These are phyloP conservation scores for Vanderwaltozyma verrucispora DNA, from an alignment of 805 yeast genomes.

Conservation along the genomic window DNA sequence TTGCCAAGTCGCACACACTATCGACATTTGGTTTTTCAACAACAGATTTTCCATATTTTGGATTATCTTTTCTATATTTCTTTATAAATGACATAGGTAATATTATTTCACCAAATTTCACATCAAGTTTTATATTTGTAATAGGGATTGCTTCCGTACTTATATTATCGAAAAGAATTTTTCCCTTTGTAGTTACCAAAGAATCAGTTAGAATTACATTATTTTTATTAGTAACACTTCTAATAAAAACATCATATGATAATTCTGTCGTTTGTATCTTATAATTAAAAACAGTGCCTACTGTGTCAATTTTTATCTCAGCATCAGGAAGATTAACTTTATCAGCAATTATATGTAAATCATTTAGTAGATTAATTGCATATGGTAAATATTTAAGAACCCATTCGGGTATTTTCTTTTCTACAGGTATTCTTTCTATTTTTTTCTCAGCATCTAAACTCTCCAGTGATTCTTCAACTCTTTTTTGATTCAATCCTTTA, in stretches of 20 bases:
- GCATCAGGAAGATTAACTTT: not conserved
- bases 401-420: not conserved
- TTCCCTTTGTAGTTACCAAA: conserved; percentile 3
- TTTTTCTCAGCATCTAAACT: not conserved
- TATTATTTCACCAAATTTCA: conserved; percentile 15
- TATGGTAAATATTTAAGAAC: not conserved
- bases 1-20: conserved; percentile 1
- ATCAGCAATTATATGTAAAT: conserved; percentile 1
- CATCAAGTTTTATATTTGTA: conserved; percentile 8
- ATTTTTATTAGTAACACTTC: not conserved
- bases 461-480: not conserved
- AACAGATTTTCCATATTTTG: not conserved
- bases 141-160: conserved; percentile 4
- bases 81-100: conserved; percentile 11
- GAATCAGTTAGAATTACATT: conserved; percentile 5
- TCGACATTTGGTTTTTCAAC: not conserved
- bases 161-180: conserved; percentile 1
- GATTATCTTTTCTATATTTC: not conserved
- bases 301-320: not conserved
- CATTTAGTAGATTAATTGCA: not conserved
- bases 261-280: not conserved
- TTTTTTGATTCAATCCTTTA: not conserved
- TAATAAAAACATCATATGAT: not conserved
- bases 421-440: not conserved
- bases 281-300: conserved; percentile 1